Evolutionary conservation across 306 rosid genomes (phyloP).

Genomic region (Trifolium pratense): DNA sequence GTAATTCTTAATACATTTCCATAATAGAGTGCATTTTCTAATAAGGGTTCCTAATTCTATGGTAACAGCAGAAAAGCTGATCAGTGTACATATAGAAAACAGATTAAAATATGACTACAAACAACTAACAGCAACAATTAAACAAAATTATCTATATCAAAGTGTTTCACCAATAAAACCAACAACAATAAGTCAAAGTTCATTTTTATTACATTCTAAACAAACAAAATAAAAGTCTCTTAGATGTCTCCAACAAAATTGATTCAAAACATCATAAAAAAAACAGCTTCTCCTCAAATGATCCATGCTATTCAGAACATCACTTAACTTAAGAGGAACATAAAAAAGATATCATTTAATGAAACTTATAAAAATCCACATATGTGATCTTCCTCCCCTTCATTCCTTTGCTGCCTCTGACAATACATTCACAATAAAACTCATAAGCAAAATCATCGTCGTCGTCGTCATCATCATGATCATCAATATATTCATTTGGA

Average conservation of each 20-base stretch:
- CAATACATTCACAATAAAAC: conserved; percentile 4
- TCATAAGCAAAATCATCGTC: background rate
- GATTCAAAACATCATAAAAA: too few relatives aligned
- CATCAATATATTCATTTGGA: conserved; percentile 38
- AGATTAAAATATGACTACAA: too few relatives aligned
- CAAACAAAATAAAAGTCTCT: background rate
- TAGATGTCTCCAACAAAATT: background rate
- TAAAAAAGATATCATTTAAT: too few relatives aligned
- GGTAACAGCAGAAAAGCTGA: too few relatives aligned
- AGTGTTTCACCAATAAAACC: background rate
- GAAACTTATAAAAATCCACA: background rate
- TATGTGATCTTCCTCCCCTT: background rate
- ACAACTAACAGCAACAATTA: too few relatives aligned
- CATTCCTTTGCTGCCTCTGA: background rate
- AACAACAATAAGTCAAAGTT: background rate
- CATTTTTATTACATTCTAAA: background rate
- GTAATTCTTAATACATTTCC: too few relatives aligned
- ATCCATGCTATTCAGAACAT: background rate
- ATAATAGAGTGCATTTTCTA: too few relatives aligned
- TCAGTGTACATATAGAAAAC: too few relatives aligned
- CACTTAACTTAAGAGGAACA: background rate
- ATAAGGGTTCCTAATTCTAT: too few relatives aligned
- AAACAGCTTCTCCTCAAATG: background rate
- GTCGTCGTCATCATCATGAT: background rate
- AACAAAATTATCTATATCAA: too few relatives aligned